phyloP scores from a whole-genome alignment of 2,329 filamentous ascomycete genomes.

The Ilyonectria mors-panacis region DNA sequence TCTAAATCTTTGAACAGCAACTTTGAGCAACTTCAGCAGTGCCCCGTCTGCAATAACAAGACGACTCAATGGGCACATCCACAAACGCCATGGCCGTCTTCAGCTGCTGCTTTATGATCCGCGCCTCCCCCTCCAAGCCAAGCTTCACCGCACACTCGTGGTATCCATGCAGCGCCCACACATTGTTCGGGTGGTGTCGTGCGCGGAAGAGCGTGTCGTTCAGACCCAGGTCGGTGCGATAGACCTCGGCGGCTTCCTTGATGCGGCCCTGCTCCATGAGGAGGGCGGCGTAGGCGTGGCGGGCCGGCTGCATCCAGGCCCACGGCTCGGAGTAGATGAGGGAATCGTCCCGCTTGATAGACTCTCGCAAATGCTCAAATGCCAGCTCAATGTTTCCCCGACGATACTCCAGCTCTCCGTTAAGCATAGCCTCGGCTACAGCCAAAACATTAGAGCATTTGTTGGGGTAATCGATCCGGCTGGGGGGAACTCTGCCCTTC shows the following conservation, averaged over 20 bases:
- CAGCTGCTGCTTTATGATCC: conserved; percentile 59
- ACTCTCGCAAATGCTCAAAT: conserved; percentile 68
- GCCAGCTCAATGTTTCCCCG: conserved; percentile 69
- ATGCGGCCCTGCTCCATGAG: conserved; percentile 74
- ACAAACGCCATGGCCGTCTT: conserved; percentile 67
- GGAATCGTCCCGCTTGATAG: conserved; percentile 70
- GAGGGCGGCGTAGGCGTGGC: conserved; percentile 78
- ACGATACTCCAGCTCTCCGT: conserved; percentile 81
- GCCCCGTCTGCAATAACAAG: conserved; percentile 46
- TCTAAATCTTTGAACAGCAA: conserved; percentile 15
- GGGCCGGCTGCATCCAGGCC: conserved; percentile 82
- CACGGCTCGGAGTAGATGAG: conserved; percentile 81
- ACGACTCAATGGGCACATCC: conserved; percentile 67
- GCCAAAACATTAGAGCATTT: conserved; percentile 73
- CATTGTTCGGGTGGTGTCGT: conserved; percentile 77
- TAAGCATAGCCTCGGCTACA: conserved; percentile 75
- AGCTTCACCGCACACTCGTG: conserved; percentile 74
- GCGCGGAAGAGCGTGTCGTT: conserved; percentile 72
- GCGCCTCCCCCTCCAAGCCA: conserved; percentile 59
- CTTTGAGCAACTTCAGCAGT: not conserved
- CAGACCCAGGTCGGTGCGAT: conserved; percentile 72
- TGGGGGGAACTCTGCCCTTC: conserved; percentile 64
- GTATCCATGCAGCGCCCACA: conserved; percentile 81
- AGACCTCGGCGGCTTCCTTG: conserved; percentile 68
- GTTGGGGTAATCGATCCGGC: conserved; percentile 78